Evolutionary conservation across 2,329 filamentous ascomycete species (phyloP), one percentile per base, ranked within the genome.

Genomic region (Pseudocercospora macadamiae): DNA sequence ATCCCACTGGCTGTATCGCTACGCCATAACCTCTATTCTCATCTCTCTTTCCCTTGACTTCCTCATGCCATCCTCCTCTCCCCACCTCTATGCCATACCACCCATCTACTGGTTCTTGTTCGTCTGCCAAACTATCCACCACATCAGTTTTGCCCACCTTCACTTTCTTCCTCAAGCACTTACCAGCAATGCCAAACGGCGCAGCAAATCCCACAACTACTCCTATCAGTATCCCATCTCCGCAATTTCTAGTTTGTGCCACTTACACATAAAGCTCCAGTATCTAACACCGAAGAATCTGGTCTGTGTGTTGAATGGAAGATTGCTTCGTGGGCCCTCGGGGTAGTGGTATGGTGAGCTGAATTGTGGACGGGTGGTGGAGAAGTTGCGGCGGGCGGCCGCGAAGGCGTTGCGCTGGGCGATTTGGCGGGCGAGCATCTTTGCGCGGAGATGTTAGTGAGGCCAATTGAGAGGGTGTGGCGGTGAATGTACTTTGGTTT

Each of bases 311-410:
- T 99, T 96, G 87, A 99, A 99, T 68, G 95, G 95, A 68, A 99
- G 80, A 86, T 97, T 97, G 83, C 85, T 88, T 80, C 91, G 89
- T 74, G 93, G 90, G 67, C 93, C 95, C 83, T 97, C 93, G 71
- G 93, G 89, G 83, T 99, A 99, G 85, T 99, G 95, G 88, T 96
- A 97, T 66, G 93, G 93, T 76, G 91, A 96, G 71, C 83, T 86
- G 76, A 96, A 81, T 78, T 90, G 91, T 76, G 89, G 80, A 74
- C 91, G 90, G 76, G 93, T 96, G 74, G 91, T 87, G 79, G 92
- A 89, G 89, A 99, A 97, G 81, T 89, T 91, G 79, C 95, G 93
- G 82, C 92, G 91, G 84, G 88, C 85, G 81, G 92, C 45, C 75
- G 88, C 74, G 67, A 76, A 77, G 69, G 80, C 75, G 71, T 77